phyloP scores from a whole-genome alignment of 2,329 filamentous ascomycete genomes.

The Bipolaris zeicola region DNA sequence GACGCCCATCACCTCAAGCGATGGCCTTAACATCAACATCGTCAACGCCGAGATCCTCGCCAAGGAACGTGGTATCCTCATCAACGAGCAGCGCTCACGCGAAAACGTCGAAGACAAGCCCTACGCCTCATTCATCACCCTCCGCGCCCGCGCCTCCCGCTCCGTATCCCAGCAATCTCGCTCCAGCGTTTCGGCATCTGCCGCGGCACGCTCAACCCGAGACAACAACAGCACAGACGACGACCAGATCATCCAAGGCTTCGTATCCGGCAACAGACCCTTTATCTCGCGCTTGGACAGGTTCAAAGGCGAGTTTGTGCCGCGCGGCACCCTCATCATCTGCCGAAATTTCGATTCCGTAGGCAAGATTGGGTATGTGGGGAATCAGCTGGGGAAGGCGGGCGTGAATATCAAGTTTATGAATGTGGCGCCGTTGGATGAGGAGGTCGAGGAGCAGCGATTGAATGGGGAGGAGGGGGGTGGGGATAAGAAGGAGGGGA shows the following conservation, averaged over 20 bases:
- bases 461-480: slow-evolving; percentile 20
- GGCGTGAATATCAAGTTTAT: slow-evolving; percentile 82
- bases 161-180: slow-evolving; percentile 39
- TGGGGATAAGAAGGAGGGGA: slow-evolving; percentile 15
- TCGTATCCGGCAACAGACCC: slow-evolving; percentile 66
- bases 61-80: slow-evolving; percentile 75
- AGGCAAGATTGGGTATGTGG: slow-evolving; percentile 82
- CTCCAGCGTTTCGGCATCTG: slow-evolving; percentile 36
- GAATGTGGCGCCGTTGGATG: slow-evolving; percentile 68
- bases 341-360: slow-evolving; percentile 81
- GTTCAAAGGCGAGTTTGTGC: slow-evolving; percentile 75
- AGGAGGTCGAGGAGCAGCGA: slow-evolving; percentile 40
- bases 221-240: slow-evolving; percentile 22
- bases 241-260: slow-evolving; percentile 67
- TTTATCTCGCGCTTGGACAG: slow-evolving; percentile 76
- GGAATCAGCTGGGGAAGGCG: slow-evolving; percentile 69
- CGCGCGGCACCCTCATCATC: slow-evolving; percentile 75
- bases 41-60: slow-evolving; percentile 80
- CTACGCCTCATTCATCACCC: slow-evolving; percentile 73
- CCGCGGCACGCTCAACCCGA: slow-evolving; percentile 21
- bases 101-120: slow-evolving; percentile 64
- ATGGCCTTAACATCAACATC: slow-evolving; percentile 75
- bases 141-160: slow-evolving; percentile 60
- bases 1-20: slow-evolving; percentile 68
- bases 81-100: slow-evolving; percentile 73